These are phyloP conservation scores for Colletotrichum sidae DNA, from an alignment of 2,329 filamentous ascomycete species.

Conservation along the genomic window DNA sequence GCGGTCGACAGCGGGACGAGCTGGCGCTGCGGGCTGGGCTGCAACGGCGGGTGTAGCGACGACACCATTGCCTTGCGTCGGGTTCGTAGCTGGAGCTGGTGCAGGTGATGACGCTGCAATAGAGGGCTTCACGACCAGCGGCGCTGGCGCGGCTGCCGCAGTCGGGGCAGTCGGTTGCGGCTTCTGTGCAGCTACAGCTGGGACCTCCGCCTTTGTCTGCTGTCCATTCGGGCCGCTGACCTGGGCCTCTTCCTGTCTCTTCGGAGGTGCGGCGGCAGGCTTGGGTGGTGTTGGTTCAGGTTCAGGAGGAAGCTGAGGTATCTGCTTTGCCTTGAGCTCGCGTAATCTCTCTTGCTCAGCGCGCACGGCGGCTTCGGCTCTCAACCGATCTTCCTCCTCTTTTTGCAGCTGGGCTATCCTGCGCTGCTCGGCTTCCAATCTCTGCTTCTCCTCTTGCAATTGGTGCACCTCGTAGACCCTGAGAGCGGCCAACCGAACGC, in stretches of 20 bases:
- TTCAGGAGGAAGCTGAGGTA: conserved; percentile 56
- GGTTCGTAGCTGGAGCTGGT: conserved; percentile 5
- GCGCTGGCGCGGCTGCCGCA: conserved; percentile 34
- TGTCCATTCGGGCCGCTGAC: conserved; percentile 40
- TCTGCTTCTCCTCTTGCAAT: conserved; percentile 56
- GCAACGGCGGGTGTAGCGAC: conserved; percentile 23
- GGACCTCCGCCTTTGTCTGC: conserved; percentile 23
- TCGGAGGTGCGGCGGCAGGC: conserved; percentile 38
- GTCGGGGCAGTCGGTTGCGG: conserved; percentile 18
- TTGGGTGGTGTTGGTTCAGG: conserved; percentile 46
- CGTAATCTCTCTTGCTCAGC: conserved; percentile 61
- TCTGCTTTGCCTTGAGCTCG: conserved; percentile 57
- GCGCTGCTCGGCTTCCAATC: conserved; percentile 55
- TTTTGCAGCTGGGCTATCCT: conserved; percentile 58
- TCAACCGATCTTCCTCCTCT: conserved; percentile 59
- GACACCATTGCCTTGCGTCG: conserved; percentile 21
- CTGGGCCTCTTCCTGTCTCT: conserved; percentile 38
- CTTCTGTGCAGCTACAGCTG: conserved; percentile 28
- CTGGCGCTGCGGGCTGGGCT: conserved; percentile 8
- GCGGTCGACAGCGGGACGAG: conserved; percentile 49
- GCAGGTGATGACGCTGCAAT: conserved; percentile 29
- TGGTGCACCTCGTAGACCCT: conserved; percentile 61
- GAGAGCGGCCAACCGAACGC: conserved; percentile 66
- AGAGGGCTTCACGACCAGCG: conserved; percentile 34
- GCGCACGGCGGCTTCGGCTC: conserved; percentile 57